Evolutionary conservation across 441 rosid species (phyloP).

Genomic region (Adansonia rubrostipa): DNA sequence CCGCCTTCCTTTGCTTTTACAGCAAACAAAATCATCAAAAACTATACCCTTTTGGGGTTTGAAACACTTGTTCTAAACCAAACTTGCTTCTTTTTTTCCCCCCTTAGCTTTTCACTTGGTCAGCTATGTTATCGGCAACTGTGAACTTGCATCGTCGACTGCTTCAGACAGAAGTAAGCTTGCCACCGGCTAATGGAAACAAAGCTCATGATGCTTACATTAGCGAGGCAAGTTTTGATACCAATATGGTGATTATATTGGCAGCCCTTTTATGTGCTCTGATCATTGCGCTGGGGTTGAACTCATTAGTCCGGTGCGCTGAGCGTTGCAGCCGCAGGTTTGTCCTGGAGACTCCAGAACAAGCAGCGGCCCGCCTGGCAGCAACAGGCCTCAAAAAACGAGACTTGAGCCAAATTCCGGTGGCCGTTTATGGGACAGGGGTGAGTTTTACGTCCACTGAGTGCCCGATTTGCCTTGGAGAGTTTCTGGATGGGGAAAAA

Average conservation of each 20-base stretch:
- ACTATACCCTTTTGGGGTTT: neutral
- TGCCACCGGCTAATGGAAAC: conserved; percentile 30
- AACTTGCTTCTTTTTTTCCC: neutral
- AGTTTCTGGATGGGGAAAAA: conserved; percentile 67
- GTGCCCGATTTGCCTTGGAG: conserved; percentile 82
- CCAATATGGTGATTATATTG: conserved; percentile 60
- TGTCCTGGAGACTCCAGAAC: conserved; percentile 25
- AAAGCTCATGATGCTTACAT: conserved; percentile 35
- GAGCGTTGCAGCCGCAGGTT: conserved; percentile 53
- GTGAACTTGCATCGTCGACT: conserved; percentile 36
- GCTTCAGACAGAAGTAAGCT: conserved; percentile 24
- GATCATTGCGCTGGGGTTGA: conserved; percentile 50
- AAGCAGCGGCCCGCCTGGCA: conserved; percentile 31
- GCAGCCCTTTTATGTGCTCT: conserved; percentile 56
- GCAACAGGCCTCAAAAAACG: conserved; percentile 65
- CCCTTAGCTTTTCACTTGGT: neutral
- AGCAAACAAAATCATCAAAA: neutral
- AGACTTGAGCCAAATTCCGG: conserved; percentile 62
- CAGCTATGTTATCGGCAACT: neutral
- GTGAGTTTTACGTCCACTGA: conserved; percentile 56
- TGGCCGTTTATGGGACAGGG: conserved; percentile 51
- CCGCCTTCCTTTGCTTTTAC: neutral
- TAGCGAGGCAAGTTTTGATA: conserved; percentile 51
- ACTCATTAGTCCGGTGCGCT: conserved; percentile 51
- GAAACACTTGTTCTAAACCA: neutral